A percentile compares a stretch with the other conserved stretches of the same genome.
Evolutionary conservation across 2,329 filamentous ascomycete species (phyloP).

Genomic region (Zarea fungicola): DNA sequence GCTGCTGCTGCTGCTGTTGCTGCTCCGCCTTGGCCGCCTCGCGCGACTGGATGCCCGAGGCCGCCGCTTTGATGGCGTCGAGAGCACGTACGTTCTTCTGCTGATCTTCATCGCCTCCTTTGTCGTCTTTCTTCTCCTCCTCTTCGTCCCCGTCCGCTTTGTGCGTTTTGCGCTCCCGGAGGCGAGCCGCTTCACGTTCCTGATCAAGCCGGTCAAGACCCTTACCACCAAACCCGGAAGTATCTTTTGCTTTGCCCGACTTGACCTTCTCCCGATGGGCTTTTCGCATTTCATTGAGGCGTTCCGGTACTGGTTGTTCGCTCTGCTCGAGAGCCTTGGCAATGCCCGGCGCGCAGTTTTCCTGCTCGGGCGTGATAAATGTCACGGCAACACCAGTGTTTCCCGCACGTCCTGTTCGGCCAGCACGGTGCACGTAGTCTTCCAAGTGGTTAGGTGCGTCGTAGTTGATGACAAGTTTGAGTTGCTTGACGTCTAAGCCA

Average conservation of each 20-base stretch:
- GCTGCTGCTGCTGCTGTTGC: conserved; percentile 21
- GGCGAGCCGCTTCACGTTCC: conserved; percentile 80
- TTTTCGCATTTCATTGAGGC: conserved; percentile 59
- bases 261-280: conserved; percentile 87
- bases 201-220: conserved; percentile 88
- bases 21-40: conserved; percentile 43
- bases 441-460: conserved; percentile 92
- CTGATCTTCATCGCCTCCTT: conserved; percentile 63
- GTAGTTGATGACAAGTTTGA: conserved; percentile 94
- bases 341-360: conserved; percentile 83
- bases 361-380: conserved; percentile 86
- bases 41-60: conserved; percentile 51
- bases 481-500: conserved; percentile 90
- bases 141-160: conserved; percentile 83
- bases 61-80: conserved; percentile 57
- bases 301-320: conserved; percentile 73
- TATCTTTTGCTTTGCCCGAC: conserved; percentile 82
- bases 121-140: conserved; percentile 71
- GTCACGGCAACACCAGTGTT: conserved; percentile 94
- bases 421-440: conserved; percentile 92
- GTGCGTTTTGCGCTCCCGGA: conserved; percentile 81
- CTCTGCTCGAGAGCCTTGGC: conserved; percentile 90
- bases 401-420: conserved; percentile 88
- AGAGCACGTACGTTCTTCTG: conserved; percentile 65
- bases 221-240: conserved; percentile 89